Percentiles rank a stretch among this genome's conserved stretches.
phyloP scores from a whole-genome alignment of 2,329 filamentous ascomycete genomes.

The Golovinomyces cichoracearum region DNA sequence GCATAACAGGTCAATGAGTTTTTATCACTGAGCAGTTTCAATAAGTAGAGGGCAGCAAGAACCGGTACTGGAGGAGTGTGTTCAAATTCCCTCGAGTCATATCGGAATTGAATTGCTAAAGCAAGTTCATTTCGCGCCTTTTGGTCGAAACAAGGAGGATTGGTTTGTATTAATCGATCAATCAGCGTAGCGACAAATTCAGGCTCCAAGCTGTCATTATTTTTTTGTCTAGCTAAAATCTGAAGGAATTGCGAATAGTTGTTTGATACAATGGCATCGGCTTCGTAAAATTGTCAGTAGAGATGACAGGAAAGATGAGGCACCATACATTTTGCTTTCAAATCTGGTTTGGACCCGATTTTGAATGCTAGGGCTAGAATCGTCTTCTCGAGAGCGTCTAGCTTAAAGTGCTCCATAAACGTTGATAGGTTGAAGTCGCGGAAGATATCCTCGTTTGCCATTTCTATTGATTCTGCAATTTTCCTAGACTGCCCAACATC shows the following conservation, averaged over 20 bases:
- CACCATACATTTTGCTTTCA: constrained; percentile 62
- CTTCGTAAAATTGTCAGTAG: constrained; percentile 20
- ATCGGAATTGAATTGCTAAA: constrained; percentile 33
- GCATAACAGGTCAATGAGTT: constrained; percentile 39
- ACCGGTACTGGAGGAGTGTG: constrained; percentile 43
- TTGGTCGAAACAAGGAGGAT: constrained; percentile 63
- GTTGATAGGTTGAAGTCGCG: constrained; percentile 88
- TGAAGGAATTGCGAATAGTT: constrained; percentile 49
- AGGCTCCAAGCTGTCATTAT: constrained; percentile 38
- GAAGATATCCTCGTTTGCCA: constrained; percentile 73
- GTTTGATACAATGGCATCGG: constrained; percentile 67
- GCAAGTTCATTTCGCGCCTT: constrained; percentile 43
- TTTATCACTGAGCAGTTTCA: constrained; percentile 34
- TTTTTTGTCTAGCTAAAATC: constrained; percentile 37
- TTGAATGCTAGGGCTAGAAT: constrained; percentile 76
- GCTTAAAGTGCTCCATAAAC: constrained; percentile 87
- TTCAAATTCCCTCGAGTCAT: constrained; percentile 28
- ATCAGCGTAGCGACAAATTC: constrained; percentile 54
- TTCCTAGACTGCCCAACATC: constrained; percentile 63
- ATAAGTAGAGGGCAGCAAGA: constrained; percentile 41
- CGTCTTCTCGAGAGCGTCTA: constrained; percentile 69
- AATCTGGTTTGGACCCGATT: constrained; percentile 48
- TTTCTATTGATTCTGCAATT: constrained; percentile 83
- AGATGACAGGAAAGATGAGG: background rate
- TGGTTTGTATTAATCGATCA: constrained; percentile 66